Conservation (phyloP, 257 asterid species). For the Petrea volubilis region DNA sequence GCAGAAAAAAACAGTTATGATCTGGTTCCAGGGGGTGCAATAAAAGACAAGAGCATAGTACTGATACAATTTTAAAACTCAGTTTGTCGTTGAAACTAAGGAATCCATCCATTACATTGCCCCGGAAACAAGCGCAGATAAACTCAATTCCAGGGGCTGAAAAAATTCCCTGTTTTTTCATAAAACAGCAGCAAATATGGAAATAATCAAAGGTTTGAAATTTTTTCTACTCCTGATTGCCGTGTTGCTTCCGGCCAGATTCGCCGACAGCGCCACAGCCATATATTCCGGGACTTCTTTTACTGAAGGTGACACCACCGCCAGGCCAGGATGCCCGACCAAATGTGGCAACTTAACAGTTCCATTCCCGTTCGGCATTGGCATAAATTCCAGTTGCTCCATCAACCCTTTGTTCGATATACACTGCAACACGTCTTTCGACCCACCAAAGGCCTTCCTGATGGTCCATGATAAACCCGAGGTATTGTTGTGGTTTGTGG, state of each 20-base stretch:
- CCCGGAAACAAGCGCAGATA: background rate
- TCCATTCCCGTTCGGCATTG: conserved; percentile 40
- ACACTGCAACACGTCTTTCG: conserved; percentile 20
- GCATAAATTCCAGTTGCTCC: conserved; percentile 28
- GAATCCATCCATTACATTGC: background rate
- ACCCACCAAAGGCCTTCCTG: conserved; percentile 38
- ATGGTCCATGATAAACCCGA: background rate
- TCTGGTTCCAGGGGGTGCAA: background rate
- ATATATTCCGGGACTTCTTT: conserved; percentile 13
- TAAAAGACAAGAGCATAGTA: background rate
- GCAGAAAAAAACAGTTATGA: background rate
- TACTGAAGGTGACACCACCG: background rate
- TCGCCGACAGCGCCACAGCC: background rate
- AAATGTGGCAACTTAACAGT: conserved; percentile 32
- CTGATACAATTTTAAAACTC: background rate
- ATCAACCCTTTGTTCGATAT: conserved; percentile 23
- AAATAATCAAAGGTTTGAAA: background rate
- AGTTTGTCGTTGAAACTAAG: background rate
- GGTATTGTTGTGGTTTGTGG: background rate
- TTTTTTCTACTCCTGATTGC: background rate
- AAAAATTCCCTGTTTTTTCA: background rate
- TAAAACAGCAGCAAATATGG: conserved; percentile 1
- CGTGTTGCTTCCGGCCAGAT: background rate
- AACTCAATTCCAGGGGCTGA: background rate
- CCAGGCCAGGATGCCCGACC: conserved; percentile 28